phyloP scores from a whole-genome alignment of 2,329 filamentous ascomycete genomes.

The Calonectria multiphialidica region DNA sequence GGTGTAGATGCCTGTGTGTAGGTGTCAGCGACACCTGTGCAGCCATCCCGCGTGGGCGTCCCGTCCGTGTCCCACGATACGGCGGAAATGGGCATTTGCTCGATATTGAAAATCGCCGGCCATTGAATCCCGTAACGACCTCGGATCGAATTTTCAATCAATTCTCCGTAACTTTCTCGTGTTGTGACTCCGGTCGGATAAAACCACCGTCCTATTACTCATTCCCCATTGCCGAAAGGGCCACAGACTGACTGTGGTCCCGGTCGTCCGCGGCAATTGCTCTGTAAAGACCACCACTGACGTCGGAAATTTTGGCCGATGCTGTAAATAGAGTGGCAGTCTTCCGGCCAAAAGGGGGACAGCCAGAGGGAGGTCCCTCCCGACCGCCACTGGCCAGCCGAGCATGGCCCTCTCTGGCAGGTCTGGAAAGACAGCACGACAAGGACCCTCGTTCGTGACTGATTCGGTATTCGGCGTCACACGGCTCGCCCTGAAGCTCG shows the following conservation, averaged over 20 bases:
- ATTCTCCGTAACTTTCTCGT: conserved; percentile 12
- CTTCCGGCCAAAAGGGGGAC: conserved; percentile 40
- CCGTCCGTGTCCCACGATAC: background rate
- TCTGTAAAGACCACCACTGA: background rate
- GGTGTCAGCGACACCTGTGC: background rate
- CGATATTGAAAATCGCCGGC: background rate
- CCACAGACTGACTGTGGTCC: conserved; percentile 19
- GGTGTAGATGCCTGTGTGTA: background rate
- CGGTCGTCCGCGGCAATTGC: conserved; percentile 37
- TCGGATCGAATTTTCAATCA: background rate
- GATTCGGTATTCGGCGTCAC: conserved; percentile 21
- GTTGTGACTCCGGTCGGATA: conserved; percentile 27
- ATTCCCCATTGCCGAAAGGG: conserved; percentile 21
- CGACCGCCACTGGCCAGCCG: conserved; percentile 30
- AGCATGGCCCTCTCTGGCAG: conserved; percentile 11
- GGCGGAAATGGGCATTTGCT: background rate
- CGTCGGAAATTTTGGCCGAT: conserved; percentile 11
- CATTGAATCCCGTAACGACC: background rate
- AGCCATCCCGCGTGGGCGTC: background rate
- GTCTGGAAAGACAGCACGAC: background rate
- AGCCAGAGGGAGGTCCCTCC: background rate
- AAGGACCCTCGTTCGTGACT: conserved; percentile 1
- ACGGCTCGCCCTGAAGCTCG: conserved; percentile 20
- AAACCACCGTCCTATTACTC: conserved; percentile 9
- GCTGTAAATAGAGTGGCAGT: conserved; percentile 8